A percentile compares a stretch with the other conserved stretches of the same genome.
These are phyloP conservation scores for Boletus bicolor DNA, from an alignment of 768 basidiomycete species.

Conservation along the genomic window DNA sequence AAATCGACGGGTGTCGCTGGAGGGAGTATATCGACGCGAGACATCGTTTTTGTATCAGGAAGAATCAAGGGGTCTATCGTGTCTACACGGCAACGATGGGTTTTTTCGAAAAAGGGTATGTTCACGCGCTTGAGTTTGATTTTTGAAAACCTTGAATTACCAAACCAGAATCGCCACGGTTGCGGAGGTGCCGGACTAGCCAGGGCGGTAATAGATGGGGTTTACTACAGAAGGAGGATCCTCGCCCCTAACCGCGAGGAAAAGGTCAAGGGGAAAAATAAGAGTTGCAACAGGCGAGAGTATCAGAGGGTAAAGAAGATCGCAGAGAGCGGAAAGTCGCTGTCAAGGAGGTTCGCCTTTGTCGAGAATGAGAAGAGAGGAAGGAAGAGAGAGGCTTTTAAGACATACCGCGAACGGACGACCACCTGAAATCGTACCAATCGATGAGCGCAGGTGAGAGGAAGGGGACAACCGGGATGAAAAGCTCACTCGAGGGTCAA, in stretches of 20 bases:
- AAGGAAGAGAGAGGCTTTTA: conserved; percentile 7
- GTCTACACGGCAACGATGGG: conserved; percentile 25
- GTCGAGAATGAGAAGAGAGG: conserved; percentile 20
- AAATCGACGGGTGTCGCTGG: conserved; percentile 28
- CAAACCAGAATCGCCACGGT: conserved; percentile 78
- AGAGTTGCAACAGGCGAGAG: conserved; percentile 1
- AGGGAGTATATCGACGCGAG: conserved; percentile 51
- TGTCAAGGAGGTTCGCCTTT: conserved; percentile 82
- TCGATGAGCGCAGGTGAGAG: conserved; percentile 14
- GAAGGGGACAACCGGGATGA: conserved; percentile 20
- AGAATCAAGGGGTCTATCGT: conserved; percentile 20
- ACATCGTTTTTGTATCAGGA: conserved; percentile 44
- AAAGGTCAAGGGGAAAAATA: conserved; percentile 37
- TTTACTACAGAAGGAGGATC: conserved; percentile 59
- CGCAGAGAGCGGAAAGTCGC: conserved; percentile 9
- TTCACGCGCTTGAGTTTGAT: conserved; percentile 20
- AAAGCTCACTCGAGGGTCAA: conserved; percentile 69
- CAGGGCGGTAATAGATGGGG: conserved; percentile 48
- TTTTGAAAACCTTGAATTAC: conserved; percentile 49
- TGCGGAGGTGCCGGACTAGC: conserved; percentile 55
- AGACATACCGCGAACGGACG: conserved; percentile 67
- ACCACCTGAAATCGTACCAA: conserved; percentile 53
- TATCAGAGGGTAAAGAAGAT: conserved; percentile 9
- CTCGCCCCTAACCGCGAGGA: conserved; percentile 76
- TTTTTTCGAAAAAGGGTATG: conserved; percentile 26